Conservation (phyloP, 345 rosid genomes). For the Murraya paniculata region DNA sequence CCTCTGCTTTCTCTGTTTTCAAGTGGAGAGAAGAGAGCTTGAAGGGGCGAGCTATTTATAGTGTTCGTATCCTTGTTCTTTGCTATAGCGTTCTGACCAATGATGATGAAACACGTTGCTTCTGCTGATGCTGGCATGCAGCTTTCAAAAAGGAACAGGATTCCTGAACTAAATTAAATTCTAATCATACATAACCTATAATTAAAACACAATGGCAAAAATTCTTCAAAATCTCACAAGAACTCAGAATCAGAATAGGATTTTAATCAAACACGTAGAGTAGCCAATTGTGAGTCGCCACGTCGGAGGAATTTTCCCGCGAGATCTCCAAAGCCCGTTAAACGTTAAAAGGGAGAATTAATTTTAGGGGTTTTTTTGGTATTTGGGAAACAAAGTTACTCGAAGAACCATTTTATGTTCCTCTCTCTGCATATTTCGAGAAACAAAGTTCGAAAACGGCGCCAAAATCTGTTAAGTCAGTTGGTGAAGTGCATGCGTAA, state of each 20-base stretch:
- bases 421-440: conserved; percentile 44
- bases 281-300: not conserved
- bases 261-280: conserved; percentile 20
- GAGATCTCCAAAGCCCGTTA: conserved; percentile 15
- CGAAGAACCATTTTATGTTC: conserved; percentile 33
- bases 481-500: too few relatives aligned
- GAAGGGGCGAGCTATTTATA: conserved; percentile 1
- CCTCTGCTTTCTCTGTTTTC: not conserved
- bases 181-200: too few relatives aligned
- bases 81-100: conserved; percentile 24
- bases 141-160: too few relatives aligned
- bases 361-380: not conserved
- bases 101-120: conserved; percentile 17
- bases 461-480: too few relatives aligned
- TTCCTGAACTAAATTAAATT: too few relatives aligned
- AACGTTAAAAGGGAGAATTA: not conserved
- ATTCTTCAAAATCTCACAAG: too few relatives aligned
- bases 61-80: not conserved
- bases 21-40: not conserved
- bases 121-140: not conserved
- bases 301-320: not conserved
- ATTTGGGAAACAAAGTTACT: not conserved
- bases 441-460: conserved; percentile 20
- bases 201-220: too few relatives aligned
- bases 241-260: too few relatives aligned